Conservation (phyloP, 2,329 filamentous ascomycete genomes). For the Xylaria sp. region DNA sequence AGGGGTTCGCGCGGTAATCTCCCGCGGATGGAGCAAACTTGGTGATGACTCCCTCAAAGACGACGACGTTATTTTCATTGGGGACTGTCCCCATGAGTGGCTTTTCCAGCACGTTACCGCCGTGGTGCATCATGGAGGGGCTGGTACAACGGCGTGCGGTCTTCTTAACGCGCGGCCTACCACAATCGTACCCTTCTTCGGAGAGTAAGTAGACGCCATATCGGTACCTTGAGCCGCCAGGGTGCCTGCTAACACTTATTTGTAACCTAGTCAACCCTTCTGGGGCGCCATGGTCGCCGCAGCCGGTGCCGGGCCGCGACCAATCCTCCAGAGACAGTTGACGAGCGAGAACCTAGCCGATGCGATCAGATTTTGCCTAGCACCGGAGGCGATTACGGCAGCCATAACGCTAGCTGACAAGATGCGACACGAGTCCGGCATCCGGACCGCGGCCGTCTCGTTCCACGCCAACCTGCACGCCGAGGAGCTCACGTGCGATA, state of each 20-base stretch:
- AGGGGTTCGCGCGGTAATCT: slow-evolving; percentile 62
- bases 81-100: slow-evolving; percentile 70
- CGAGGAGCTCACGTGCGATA: slow-evolving; percentile 37
- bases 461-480: slow-evolving; percentile 43
- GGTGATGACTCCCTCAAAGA: slow-evolving; percentile 60
- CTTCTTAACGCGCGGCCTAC: slow-evolving; percentile 58
- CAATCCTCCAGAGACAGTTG: slow-evolving; percentile 60
- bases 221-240: too few species aligned
- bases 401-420: too few species aligned
- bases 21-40: slow-evolving; percentile 68
- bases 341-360: slow-evolving; percentile 58
- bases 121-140: slow-evolving; percentile 64
- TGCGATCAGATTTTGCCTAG: slow-evolving; percentile 56
- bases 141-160: slow-evolving; percentile 60
- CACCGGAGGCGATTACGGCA: slow-evolving; percentile 47
- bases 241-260: too few species aligned
- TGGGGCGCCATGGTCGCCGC: slow-evolving; percentile 66
- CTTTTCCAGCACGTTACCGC: slow-evolving; percentile 65
- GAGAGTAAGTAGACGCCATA: too few species aligned
- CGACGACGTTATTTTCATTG: slow-evolving; percentile 64
- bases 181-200: slow-evolving; percentile 67
- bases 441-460: slow-evolving; percentile 40
- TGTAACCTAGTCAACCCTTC: slow-evolving; percentile 67
- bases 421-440: slow-evolving; percentile 42
- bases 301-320: slow-evolving; percentile 62